Base-by-base conservation (phyloP, 192 early-diverging fungal genomes). In the Phlyctochytrium planicorne region DNA sequence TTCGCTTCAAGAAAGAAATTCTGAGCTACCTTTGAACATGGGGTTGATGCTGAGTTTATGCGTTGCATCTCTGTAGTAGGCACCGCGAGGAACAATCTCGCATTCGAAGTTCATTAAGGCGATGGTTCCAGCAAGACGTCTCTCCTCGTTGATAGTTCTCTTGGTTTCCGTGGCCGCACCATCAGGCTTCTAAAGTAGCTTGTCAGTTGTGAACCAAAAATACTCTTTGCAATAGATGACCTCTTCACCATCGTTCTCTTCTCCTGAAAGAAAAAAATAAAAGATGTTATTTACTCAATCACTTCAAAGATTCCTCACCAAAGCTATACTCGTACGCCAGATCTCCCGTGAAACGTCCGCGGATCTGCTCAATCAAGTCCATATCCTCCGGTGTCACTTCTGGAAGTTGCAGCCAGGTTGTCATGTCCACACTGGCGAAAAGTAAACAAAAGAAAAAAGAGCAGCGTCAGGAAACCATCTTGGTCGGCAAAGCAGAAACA, bases 331-430 rank as follows among this genome's bases (percentile, higher is more conserved):
- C 84, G 37, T 67, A 77, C 4, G 79, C 75, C 14, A 81, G 84
- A 60, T 86, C 84, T 24, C 84, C 84, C 2, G 66, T 70, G 47
- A 86, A 81, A 50, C 78, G 70, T 14, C 68, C 73, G 12, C 70
- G 71, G n/a, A 86, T 75, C 27, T 69, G 47, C 2, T 68, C 68
- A 27, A 80, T 69, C 24, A 63, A 40, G 3, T 47, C 50, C 60
- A 80, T 66, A 27, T 83, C 84, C 34, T 78, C 67, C 1, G 71
- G 62, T 2, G 74, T 65, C 2, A 83, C 72, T 34, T 81, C 78
- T 20, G 84, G 81, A 2, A 86, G 72, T 66, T 82, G 80, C 34
- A 80, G 73, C 84, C 84, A 86, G 64, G 65, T 80, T 32, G 78
- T 70, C 10, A 78, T 59, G 70, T 85, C 84, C 34, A 80, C 35